Conservation (phyloP, 2,329 filamentous ascomycete species). For the Camptophora hylomeconis region DNA sequence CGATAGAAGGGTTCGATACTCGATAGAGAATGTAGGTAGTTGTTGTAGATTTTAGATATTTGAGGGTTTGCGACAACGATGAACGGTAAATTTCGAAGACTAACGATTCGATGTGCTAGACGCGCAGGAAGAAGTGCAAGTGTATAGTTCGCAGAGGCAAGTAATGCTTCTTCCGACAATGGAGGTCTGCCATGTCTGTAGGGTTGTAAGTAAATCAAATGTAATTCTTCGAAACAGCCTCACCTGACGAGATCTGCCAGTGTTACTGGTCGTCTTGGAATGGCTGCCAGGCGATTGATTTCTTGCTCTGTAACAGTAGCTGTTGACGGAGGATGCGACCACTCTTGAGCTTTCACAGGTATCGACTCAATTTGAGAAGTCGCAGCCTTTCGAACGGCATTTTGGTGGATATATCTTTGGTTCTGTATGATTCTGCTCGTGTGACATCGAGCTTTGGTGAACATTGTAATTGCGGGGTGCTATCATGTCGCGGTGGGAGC, state of each 20-base stretch:
- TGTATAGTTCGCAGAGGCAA: slow-evolving; percentile 90
- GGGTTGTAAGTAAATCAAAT: slow-evolving; percentile 7
- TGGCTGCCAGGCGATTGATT: slow-evolving; percentile 63
- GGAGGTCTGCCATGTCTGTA: slow-evolving; percentile 63
- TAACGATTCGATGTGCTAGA: slow-evolving; percentile 85
- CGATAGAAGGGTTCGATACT: slow-evolving; percentile 77
- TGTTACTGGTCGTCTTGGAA: slow-evolving; percentile 67
- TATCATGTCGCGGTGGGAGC: too few species aligned
- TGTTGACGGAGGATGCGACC: slow-evolving; percentile 27
- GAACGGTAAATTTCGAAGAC: slow-evolving; percentile 83
- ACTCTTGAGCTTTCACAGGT: too few species aligned
- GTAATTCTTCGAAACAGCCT: slow-evolving; percentile 13
- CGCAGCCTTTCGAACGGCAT: too few species aligned
- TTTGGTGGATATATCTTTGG: too few species aligned
- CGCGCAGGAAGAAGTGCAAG: slow-evolving; percentile 83
- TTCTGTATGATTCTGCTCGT: too few species aligned
- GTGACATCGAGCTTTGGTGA: too few species aligned
- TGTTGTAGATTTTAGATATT: slow-evolving; percentile 86
- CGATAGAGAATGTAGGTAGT: slow-evolving; percentile 86
- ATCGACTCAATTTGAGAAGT: too few species aligned
- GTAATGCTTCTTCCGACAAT: slow-evolving; percentile 63
- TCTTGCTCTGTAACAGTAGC: slow-evolving; percentile 56
- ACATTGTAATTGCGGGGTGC: too few species aligned
- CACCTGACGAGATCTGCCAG: slow-evolving; percentile 82
- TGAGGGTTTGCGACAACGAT: slow-evolving; percentile 98